Percentiles rank a stretch among this genome's conserved stretches.
Evolutionary conservation across 2,329 filamentous ascomycete species (phyloP).

Genomic region (Alternaria rosae): DNA sequence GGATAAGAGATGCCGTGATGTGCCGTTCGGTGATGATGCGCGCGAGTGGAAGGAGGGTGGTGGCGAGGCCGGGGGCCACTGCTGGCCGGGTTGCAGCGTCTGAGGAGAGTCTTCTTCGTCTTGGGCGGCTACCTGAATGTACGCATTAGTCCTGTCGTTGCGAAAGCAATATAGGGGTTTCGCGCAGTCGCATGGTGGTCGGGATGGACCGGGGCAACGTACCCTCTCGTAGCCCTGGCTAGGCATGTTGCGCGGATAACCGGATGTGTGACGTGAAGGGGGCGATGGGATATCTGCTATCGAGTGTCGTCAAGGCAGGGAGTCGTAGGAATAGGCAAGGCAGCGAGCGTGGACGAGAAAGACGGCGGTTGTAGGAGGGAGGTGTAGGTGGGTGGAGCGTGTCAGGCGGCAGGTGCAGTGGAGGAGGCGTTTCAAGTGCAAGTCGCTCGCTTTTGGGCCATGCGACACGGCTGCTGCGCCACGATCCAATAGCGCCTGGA

Average conservation of each 20-base stretch:
- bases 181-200: conserved; percentile 19
- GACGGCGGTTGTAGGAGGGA: conserved; percentile 12
- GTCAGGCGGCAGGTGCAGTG: conserved; percentile 18
- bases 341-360: conserved; percentile 12
- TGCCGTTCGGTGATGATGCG: conserved; percentile 68
- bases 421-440: conserved; percentile 17
- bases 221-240: conserved; percentile 59
- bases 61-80: conserved; percentile 56
- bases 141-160: conserved; percentile 23
- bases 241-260: conserved; percentile 49
- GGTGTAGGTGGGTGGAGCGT: conserved; percentile 7
- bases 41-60: conserved; percentile 88
- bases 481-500: conserved; percentile 2
- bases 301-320: neutral
- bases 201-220: conserved; percentile 35
- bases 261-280: conserved; percentile 7
- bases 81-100: conserved; percentile 31
- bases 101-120: conserved; percentile 53
- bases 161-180: conserved; percentile 6
- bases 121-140: conserved; percentile 51
- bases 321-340: neutral
- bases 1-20: conserved; percentile 61
- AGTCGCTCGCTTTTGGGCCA: conserved; percentile 7
- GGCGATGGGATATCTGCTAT: neutral
- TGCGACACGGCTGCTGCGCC: conserved; percentile 12